Evolutionary conservation across 176 grass and related monocot species (phyloP).

Genomic region (Rhynchospora breviuscula): DNA sequence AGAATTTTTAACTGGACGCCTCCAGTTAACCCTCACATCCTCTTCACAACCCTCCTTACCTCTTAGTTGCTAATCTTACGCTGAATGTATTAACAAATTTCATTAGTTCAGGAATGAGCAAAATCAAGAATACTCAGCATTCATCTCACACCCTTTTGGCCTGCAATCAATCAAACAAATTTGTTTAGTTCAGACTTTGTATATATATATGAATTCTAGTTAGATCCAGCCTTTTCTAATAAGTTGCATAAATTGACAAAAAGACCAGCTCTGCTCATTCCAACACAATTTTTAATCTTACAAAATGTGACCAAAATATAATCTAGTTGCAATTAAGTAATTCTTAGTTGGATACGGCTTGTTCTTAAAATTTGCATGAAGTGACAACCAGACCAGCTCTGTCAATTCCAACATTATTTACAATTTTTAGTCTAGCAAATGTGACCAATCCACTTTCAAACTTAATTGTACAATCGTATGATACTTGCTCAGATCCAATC

Average conservation of each 20-base stretch:
- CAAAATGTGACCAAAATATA: too few species aligned
- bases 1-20: slow-evolving; percentile 26
- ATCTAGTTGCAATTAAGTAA: too few species aligned
- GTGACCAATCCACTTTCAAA: not conserved
- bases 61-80: too few species aligned
- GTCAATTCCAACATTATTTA: not conserved
- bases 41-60: not conserved
- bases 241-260: not conserved
- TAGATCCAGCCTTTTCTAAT: not conserved
- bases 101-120: too few species aligned
- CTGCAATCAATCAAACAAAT: too few species aligned
- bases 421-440: not conserved
- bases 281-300: too few species aligned
- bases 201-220: not conserved
- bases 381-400: too few species aligned
- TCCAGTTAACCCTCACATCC: slow-evolving; percentile 13
- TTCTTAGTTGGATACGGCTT: not conserved
- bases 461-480: not conserved
- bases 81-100: too few species aligned
- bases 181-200: too few species aligned
- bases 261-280: not conserved
- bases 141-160: too few species aligned
- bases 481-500: not conserved
- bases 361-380: not conserved
- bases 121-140: too few species aligned